A percentile compares a stretch with the other conserved stretches of the same genome.
Conservation (phyloP, 805 yeast genomes). For the Wickerhamiella nectarea region DNA sequence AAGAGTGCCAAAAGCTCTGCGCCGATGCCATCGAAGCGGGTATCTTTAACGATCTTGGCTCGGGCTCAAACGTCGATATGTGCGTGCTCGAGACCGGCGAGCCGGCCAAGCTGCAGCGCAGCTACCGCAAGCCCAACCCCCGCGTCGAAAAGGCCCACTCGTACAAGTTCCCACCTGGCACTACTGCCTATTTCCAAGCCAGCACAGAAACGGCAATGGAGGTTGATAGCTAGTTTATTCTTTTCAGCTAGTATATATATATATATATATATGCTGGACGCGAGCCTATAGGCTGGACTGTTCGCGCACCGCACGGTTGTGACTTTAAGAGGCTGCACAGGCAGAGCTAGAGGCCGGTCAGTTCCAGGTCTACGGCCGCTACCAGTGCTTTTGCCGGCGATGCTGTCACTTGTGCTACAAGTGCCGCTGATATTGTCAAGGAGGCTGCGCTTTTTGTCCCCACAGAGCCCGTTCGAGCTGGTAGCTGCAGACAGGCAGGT, state of each 20-base stretch:
- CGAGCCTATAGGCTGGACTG: too few relatives aligned
- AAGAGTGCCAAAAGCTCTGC: slow-evolving; percentile 84
- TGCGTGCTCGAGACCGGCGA: slow-evolving; percentile 90
- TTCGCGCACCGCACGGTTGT: too few relatives aligned
- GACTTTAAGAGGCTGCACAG: too few relatives aligned
- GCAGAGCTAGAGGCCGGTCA: too few relatives aligned
- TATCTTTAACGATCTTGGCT: slow-evolving; percentile 97
- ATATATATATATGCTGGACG: too few relatives aligned
- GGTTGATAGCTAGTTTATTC: background rate
- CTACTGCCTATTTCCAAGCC: slow-evolving; percentile 45
- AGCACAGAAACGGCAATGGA: background rate
- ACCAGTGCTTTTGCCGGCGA: too few relatives aligned
- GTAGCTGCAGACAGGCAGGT: too few relatives aligned
- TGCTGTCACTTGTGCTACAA: too few relatives aligned
- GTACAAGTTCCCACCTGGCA: slow-evolving; percentile 81
- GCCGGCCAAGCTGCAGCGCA: slow-evolving; percentile 64
- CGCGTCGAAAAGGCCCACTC: slow-evolving; percentile 70
- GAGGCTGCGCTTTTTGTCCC: too few relatives aligned
- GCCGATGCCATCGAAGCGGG: slow-evolving; percentile 93
- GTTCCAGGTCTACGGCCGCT: too few relatives aligned
- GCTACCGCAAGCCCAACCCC: slow-evolving; percentile 80
- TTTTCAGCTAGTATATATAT: background rate
- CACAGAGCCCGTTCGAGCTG: too few relatives aligned
- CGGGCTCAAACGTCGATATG: slow-evolving; percentile 94
- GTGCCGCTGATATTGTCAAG: too few relatives aligned